Conservation (phyloP, 2,329 filamentous ascomycete genomes). For the Ophiostoma quercus region DNA sequence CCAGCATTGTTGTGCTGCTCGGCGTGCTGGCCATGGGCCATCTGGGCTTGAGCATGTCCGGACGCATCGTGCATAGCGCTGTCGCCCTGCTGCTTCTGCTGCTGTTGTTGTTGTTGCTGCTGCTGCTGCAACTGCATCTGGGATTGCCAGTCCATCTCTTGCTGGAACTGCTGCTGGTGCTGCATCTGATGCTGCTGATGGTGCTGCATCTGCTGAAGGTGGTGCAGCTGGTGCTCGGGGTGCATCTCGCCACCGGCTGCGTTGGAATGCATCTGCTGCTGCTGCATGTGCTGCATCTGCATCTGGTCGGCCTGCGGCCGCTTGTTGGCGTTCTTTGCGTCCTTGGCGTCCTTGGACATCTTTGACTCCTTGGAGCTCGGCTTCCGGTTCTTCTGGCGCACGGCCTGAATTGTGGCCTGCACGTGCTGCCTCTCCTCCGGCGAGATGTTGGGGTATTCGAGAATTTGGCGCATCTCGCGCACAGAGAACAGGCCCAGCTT, state of each 20-base stretch:
- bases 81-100: not conserved
- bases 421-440: conserved; percentile 16
- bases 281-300: not conserved
- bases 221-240: conserved; percentile 4
- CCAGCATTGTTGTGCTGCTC: not conserved
- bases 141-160: conserved; percentile 37
- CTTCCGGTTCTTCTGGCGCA: conserved; percentile 23
- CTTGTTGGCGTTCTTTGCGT: conserved; percentile 6
- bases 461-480: conserved; percentile 60
- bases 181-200: conserved; percentile 12
- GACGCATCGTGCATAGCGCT: conserved; percentile 8
- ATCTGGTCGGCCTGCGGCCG: not conserved
- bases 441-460: conserved; percentile 15
- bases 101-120: not conserved
- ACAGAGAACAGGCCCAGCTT: conserved; percentile 83
- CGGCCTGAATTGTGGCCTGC: conserved; percentile 19
- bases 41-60: not conserved
- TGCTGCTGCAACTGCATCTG: conserved; percentile 14
- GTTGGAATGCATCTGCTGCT: conserved; percentile 5
- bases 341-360: not conserved
- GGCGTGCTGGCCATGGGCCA: conserved; percentile 11
- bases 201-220: conserved; percentile 10
- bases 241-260: conserved; percentile 11
- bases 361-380: conserved; percentile 13
- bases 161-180: conserved; percentile 38